Evolutionary conservation across 768 basidiomycete species (phyloP), one percentile per base, ranked within the genome.

Genomic region (Leucocoprinus leucothites): DNA sequence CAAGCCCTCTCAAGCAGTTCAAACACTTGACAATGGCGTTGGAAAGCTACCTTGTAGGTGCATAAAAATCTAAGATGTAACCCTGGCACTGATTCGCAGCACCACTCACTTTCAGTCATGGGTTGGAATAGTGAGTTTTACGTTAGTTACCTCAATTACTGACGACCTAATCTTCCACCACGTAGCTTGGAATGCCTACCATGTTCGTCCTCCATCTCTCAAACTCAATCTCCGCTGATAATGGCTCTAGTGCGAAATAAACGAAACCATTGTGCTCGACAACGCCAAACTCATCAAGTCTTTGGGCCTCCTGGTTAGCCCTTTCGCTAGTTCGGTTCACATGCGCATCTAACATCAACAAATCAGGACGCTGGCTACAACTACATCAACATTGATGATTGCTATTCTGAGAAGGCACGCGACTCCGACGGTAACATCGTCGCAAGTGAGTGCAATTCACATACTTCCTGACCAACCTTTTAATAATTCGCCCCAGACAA

Each of bases 361-460:
- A 36, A 52, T 11, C 48, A 85, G 82, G 80, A 81, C 50, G 74
- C 72, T 34, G 85, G 85, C 1, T 87, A 86, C 61, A 70, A 74
- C 53, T 74, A 81, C 58, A 68, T 86, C 55, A 85, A 84, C 53
- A 63, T 87, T 22, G 85, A 87, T 53, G 85, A 86, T 56, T 87
- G 85, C 59, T 87, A 83, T 59, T 78, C 84, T 1, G 78, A 82
- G 66, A 85, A 79, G 60, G 62, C 80, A 44, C 74, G 85, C 36
- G 82, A 66, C 54, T 59, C 70, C 2, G 57, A 62, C 7, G 85
- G 85, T 1, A 71, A 82, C 59, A 79, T 87, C 18, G 73, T 84
- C 47, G 82, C 79, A 26, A 74, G 84, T 82, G 48, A 24, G 75
- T 63, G 24, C 18, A 24, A n/a, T 1, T 35, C 41, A 43, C 19